These are phyloP conservation scores for Candida ipomoeae DNA, from an alignment of 805 yeast species.

Conservation along the genomic window DNA sequence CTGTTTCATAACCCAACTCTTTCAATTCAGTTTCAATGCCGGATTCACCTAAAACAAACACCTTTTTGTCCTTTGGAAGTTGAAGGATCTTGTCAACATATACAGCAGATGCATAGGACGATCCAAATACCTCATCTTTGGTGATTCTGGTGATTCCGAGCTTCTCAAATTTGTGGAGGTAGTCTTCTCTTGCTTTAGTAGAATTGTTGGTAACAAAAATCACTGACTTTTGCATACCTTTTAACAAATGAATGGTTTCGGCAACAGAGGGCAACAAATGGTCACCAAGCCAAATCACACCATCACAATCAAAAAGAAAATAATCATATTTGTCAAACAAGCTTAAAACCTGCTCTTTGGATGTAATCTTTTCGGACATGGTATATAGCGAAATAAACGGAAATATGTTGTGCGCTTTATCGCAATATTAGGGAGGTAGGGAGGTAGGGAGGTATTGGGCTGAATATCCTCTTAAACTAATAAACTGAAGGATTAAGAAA, in stretches of 20 bases:
- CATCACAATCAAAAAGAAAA: conserved; percentile 94
- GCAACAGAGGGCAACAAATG: conserved; percentile 71
- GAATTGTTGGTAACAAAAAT: conserved; percentile 95
- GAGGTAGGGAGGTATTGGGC: not conserved
- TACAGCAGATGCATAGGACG: conserved; percentile 87
- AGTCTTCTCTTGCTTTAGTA: conserved; percentile 78
- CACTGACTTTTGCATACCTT: conserved; percentile 54
- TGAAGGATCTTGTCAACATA: conserved; percentile 73
- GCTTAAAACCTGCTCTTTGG: conserved; percentile 44
- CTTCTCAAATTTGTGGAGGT: conserved; percentile 68
- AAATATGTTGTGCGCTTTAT: conserved; percentile 1
- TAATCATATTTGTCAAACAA: conserved; percentile 71
- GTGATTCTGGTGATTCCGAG: conserved; percentile 46
- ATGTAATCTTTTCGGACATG: conserved; percentile 49
- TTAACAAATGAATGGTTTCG: conserved; percentile 68
- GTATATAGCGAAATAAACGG: not conserved
- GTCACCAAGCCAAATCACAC: conserved; percentile 91
- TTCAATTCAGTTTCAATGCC: conserved; percentile 81
- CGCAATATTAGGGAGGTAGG: not conserved
- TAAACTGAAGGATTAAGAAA: not conserved
- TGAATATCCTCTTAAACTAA: not conserved
- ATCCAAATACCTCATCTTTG: conserved; percentile 78
- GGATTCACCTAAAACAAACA: conserved; percentile 84
- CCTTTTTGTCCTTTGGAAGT: conserved; percentile 70
- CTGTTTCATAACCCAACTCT: conserved; percentile 65